phyloP scores from a whole-genome alignment of 2,329 filamentous ascomycete genomes.

The Leptographium wingfieldii region DNA sequence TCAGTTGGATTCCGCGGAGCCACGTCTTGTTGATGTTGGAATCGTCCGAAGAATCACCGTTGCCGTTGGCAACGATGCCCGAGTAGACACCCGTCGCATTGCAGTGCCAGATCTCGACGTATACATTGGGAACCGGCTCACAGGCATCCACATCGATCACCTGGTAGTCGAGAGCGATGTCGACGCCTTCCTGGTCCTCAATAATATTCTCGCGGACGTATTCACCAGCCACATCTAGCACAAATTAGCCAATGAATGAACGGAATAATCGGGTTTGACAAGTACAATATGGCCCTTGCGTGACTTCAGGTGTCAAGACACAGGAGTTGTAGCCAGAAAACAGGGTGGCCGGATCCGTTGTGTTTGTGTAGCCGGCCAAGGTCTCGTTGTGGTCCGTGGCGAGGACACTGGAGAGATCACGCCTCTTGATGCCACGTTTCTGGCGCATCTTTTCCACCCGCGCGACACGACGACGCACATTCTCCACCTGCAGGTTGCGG shows the following conservation, averaged over 20 bases:
- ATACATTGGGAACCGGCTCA: slow-evolving; percentile 32
- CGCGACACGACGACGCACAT: slow-evolving; percentile 23
- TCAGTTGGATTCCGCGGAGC: slow-evolving; percentile 30
- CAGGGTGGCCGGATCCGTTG: slow-evolving; percentile 22
- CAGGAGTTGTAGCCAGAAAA: slow-evolving; percentile 32
- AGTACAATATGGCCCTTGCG: slow-evolving; percentile 37
- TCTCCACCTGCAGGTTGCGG: slow-evolving; percentile 23
- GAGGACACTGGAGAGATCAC: neutral
- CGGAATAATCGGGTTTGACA: neutral
- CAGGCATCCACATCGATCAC: slow-evolving; percentile 42
- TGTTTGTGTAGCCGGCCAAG: slow-evolving; percentile 16
- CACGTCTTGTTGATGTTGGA: slow-evolving; percentile 25
- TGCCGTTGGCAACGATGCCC: slow-evolving; percentile 19
- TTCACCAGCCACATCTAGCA: slow-evolving; percentile 32
- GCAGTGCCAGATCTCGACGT: slow-evolving; percentile 38
- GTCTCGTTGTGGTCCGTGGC: slow-evolving; percentile 19
- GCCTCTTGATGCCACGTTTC: slow-evolving; percentile 3
- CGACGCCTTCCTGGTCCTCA: slow-evolving; percentile 34
- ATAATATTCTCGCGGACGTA: slow-evolving; percentile 33
- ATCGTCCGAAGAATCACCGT: slow-evolving; percentile 18
- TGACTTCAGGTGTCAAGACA: slow-evolving; percentile 38
- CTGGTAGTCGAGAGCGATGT: slow-evolving; percentile 37
- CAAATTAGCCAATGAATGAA: neutral
- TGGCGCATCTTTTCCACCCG: neutral
- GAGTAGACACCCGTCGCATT: slow-evolving; percentile 30